Base-by-base conservation (phyloP, 2,329 filamentous ascomycete genomes). In the Simplicillium aogashimaense region DNA sequence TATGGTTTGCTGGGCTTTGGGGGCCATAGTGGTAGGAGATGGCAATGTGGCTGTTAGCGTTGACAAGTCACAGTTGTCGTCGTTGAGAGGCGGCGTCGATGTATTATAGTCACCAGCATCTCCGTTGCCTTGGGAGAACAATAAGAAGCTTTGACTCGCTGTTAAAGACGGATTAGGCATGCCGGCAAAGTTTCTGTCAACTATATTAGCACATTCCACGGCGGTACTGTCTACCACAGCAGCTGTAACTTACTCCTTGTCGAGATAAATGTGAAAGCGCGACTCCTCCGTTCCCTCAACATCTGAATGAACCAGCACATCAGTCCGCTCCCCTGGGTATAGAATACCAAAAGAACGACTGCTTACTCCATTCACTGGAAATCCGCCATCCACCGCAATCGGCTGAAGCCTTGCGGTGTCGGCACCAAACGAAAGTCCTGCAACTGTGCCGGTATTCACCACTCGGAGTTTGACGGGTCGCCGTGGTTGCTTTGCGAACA, bases 271-370 rank as follows among this genome's bases (percentile, higher is more conserved):
- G 37, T 47, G 49, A 9, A 54, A 38, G 37, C 47, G 48, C 12
- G 47, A 34, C 3, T 40, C 29, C 9, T 39, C 20, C 1, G 35
- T n/a, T 10, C 28, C 43, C 0, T 30, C 41, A 1, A 32, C 38
- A 16, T 40, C 45, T 51, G 51, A 51, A 1, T 18, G 17, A 6
- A 53, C 32, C 16, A 50, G 18, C 12, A 51, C 13, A 11, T 54
- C 50, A 12, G 46, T 43, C 13, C 52, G 42, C 31, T 54, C 51
- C 3, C 52, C 52, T 2, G 52, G 52, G 32, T 53, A 53, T 2
- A 54, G 36, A 14, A 52, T 45, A 2, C 51, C 52, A 14, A 53
- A 30, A 8, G 46, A 46, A 15, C 44, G 38, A 5, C 43, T 39
- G 1, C 43, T 28, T 10, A 40, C 32, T 1, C 45, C 29, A 5